Conservation (phyloP, 2,329 filamentous ascomycete species). For the Ilyonectria sp. region DNA sequence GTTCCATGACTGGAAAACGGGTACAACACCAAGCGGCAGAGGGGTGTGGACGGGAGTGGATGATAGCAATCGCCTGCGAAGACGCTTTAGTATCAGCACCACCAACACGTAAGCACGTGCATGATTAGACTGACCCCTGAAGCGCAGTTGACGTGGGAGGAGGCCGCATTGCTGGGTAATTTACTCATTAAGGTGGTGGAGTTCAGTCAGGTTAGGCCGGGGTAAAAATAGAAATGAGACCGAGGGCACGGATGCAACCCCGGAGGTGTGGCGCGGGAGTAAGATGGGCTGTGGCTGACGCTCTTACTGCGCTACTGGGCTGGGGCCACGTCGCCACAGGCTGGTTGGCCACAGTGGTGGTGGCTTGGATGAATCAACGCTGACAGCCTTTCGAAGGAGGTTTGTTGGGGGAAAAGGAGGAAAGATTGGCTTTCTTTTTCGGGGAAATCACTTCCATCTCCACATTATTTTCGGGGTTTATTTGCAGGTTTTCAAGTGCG, state of each 20-base stretch:
- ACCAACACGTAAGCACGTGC: not conserved
- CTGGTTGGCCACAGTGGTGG: not conserved
- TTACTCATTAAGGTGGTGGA: not conserved
- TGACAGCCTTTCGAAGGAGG: no score
- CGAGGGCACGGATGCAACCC: not conserved
- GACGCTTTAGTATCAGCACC: not conserved
- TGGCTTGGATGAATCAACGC: no score
- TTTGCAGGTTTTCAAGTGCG: not conserved
- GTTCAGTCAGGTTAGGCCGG: no score
- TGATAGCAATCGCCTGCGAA: not conserved
- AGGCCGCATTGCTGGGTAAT: not conserved
- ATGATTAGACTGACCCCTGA: not conserved
- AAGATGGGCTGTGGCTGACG: not conserved
- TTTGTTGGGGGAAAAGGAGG: no score
- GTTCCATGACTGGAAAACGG: not conserved
- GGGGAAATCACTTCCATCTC: constrained; percentile 9
- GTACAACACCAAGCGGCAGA: not conserved
- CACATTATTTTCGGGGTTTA: not conserved
- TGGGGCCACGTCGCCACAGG: constrained; percentile 43
- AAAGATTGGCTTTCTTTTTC: no score
- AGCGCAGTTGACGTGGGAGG: not conserved
- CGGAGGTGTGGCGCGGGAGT: constrained; percentile 5
- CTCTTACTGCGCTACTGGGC: no score
- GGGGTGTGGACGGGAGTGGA: not conserved
- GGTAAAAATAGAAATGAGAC: constrained; percentile 3